These are phyloP conservation scores for Forsythia viridissima DNA, from an alignment of 257 asterid genomes.

Conservation along the genomic window DNA sequence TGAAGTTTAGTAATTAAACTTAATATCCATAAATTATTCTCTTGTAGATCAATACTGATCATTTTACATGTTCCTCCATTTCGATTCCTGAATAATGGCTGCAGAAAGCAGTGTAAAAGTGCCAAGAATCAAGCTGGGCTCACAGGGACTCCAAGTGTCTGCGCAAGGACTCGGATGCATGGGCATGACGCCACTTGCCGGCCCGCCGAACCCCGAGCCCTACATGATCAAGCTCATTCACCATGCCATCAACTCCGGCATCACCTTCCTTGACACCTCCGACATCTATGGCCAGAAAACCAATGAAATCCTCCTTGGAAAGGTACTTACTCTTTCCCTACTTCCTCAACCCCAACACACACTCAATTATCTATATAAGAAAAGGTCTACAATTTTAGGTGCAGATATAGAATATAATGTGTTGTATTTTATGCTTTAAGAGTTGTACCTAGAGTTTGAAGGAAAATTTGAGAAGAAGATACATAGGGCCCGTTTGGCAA, in stretches of 20 bases:
- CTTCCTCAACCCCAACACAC: not conserved
- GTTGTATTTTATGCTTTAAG: too few species aligned
- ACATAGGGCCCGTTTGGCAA: too few species aligned
- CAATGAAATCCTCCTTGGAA: constrained; percentile 37
- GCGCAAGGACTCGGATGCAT: too few species aligned
- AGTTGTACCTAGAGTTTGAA: too few species aligned
- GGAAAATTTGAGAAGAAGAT: too few species aligned
- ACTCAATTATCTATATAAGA: not conserved
- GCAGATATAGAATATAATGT: not conserved
- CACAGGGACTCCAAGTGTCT: too few species aligned
- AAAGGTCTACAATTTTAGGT: not conserved
- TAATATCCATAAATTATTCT: too few species aligned
- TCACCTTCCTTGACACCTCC: constrained; percentile 41
- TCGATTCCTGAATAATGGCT: too few species aligned
- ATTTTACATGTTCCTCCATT: not conserved
- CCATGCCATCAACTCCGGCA: constrained; percentile 36
- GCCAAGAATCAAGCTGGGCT: too few species aligned
- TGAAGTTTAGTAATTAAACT: too few species aligned
- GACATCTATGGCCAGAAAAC: constrained; percentile 41
- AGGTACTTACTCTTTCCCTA: not conserved
- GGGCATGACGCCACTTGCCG: constrained; percentile 38
- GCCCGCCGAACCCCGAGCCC: constrained; percentile 31
- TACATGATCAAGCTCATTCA: constrained; percentile 37
- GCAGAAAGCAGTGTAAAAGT: too few species aligned
- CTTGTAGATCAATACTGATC: not conserved